phyloP scores from a whole-genome alignment of 176 grass and related monocot species.

The Urochloa ruziziensis region DNA sequence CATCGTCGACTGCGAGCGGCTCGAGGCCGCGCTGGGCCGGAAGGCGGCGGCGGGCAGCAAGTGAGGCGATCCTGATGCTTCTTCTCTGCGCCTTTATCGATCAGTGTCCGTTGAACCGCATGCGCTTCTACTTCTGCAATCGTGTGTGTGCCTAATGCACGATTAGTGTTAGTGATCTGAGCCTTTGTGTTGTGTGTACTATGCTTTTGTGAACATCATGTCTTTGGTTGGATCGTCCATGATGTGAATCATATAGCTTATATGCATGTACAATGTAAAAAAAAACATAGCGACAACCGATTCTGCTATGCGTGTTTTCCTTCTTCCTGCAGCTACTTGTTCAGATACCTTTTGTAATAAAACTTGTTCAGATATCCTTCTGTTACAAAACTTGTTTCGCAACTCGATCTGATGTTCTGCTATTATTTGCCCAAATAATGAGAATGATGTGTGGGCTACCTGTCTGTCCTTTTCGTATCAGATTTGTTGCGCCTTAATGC shows the following conservation, averaged over 20 bases:
- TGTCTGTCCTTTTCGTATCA: no score
- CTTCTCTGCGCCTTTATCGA: no score
- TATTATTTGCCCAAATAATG: no score
- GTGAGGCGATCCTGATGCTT: constrained; percentile 12
- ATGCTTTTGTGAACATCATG: neutral
- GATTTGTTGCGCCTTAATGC: no score
- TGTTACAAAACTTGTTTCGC: no score
- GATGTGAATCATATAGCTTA: neutral
- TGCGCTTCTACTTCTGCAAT: neutral
- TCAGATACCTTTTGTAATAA: neutral
- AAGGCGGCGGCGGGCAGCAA: constrained; percentile 16
- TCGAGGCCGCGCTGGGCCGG: constrained; percentile 39
- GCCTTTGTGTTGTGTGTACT: neutral
- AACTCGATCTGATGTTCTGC: neutral
- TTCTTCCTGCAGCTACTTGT: neutral
- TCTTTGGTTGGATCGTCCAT: neutral
- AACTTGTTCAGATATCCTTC: neutral
- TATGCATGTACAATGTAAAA: neutral
- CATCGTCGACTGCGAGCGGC: constrained; percentile 56
- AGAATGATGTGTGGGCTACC: no score
- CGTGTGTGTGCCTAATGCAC: neutral
- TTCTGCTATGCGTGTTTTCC: neutral
- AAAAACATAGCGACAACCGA: neutral
- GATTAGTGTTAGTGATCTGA: neutral
- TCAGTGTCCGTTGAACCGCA: no score